Conservation (phyloP, 2,329 filamentous ascomycete genomes). For the Phoma sp. region DNA sequence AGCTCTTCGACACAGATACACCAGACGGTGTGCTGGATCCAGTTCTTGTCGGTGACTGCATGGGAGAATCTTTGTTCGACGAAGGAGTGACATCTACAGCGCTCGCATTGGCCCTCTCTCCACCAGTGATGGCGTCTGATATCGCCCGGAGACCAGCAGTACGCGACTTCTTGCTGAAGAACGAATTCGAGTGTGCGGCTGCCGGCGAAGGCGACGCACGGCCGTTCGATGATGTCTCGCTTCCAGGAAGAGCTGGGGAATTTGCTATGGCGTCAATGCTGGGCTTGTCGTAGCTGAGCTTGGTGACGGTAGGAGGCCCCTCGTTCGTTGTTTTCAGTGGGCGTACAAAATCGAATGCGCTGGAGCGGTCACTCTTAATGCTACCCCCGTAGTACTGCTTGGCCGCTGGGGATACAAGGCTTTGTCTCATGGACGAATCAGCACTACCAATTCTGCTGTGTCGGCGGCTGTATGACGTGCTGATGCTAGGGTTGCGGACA, state of each 20-base stretch:
- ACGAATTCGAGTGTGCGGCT: conserved; percentile 42
- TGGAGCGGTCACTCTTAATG: conserved; percentile 48
- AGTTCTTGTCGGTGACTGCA: conserved; percentile 74
- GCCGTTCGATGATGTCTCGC: conserved; percentile 58
- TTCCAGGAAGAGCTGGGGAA: conserved; percentile 50
- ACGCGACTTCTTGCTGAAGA: conserved; percentile 53
- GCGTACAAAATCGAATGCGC: conserved; percentile 57
- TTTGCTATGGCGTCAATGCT: conserved; percentile 56
- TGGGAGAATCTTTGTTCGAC: conserved; percentile 59
- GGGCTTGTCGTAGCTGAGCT: conserved; percentile 60
- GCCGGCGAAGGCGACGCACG: conserved; percentile 55
- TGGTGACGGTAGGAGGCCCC: conserved; percentile 64
- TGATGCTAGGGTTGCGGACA: conserved; percentile 79
- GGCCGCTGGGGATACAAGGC: conserved; percentile 62
- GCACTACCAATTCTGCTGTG: conserved; percentile 82
- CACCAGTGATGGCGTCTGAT: conserved; percentile 72
- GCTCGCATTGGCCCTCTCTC: conserved; percentile 58
- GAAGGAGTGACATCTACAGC: conserved; percentile 52
- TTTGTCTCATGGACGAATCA: conserved; percentile 72
- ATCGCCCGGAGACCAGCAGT: conserved; percentile 80
- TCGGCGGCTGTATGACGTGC: conserved; percentile 66
- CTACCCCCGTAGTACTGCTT: conserved; percentile 73
- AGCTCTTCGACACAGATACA: conserved; percentile 68
- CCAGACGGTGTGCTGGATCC: conserved; percentile 73
- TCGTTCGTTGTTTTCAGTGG: conserved; percentile 52